phyloP scores from a whole-genome alignment of 805 yeast genomes.

The Nakazawaea ambrosiae region DNA sequence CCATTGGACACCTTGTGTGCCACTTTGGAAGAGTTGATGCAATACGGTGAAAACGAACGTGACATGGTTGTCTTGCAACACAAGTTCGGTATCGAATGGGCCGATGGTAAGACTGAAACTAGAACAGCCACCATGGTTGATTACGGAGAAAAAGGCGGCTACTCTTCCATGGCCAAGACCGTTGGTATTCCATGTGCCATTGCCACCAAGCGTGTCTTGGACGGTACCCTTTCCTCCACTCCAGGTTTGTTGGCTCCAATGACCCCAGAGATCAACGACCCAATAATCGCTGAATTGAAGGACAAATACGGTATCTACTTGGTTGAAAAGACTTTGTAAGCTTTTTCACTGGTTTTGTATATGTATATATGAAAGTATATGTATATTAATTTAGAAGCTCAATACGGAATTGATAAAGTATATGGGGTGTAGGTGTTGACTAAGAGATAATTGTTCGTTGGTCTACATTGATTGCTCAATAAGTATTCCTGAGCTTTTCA shows the following conservation, averaged over 20 bases:
- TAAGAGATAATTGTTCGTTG: no score
- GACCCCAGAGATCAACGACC: constrained; percentile 82
- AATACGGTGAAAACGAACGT: constrained; percentile 91
- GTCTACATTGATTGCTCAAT: no score
- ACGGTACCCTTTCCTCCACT: constrained; percentile 57
- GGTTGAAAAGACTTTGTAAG: constrained; percentile 71
- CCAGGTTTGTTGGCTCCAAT: constrained; percentile 93
- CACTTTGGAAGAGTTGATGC: constrained; percentile 91
- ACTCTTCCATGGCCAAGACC: constrained; percentile 96
- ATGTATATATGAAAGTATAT: no score
- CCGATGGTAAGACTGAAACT: constrained; percentile 82
- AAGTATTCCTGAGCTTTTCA: no score
- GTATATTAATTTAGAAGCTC: no score
- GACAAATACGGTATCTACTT: constrained; percentile 83
- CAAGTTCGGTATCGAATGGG: constrained; percentile 96
- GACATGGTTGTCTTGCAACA: constrained; percentile 94
- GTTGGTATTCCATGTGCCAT: constrained; percentile 99
- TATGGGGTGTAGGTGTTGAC: no score
- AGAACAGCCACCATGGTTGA: constrained; percentile 95
- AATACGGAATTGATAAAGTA: no score
- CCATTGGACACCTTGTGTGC: constrained; percentile 97
- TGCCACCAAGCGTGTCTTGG: constrained; percentile 79
- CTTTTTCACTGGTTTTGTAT: no score
- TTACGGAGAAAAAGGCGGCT: constrained; percentile 87
- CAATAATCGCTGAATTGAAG: constrained; percentile 86